Base-by-base conservation (phyloP, 1,284 basidiomycete species). In the Cryptococcus sp. region DNA sequence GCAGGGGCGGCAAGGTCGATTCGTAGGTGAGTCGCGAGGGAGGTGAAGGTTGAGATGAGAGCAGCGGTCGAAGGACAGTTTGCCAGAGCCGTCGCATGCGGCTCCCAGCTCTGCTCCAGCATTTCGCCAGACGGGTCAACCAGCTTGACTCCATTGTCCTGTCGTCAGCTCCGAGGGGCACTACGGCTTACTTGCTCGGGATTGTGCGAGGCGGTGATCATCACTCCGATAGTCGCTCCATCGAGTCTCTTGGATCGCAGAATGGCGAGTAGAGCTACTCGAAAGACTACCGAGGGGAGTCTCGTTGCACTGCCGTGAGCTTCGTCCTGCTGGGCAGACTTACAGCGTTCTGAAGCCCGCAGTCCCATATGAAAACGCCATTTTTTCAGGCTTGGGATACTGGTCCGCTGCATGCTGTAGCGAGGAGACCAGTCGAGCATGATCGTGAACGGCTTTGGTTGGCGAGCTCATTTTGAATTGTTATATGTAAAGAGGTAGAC, bases 121-220 rank as follows among this genome's bases (percentile, higher is more conserved):
- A 99, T 99, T 72, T 99, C 95, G n/a, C 95, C 95, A 12, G 83
- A 83, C 16, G 95, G 89, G 74, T 99, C 95, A 38, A 99, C 90
- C 44, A 98, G 82, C 73, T 98, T 99, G 54, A 97, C 90, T 31
- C 95, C 95, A 71, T 99, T 99, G 73, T 99, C 95, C 89, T 97
- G 63, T 23, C 43, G 21, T 24, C 21, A 11, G 16, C 16, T 3
- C 9, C 18, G 22, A 18, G 19, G 21, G n/a, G 6, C 9, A 31
- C 2, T 2, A 19, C 14, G 26, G 34, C 79, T 59, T 63, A 93
- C 92, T 64, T 83, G 80, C 70, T 94, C 94, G 18, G 94, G 94
- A 71, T 99, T 99, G 75, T 99, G 95, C 22, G 91, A 95, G 4
- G 95, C 95, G 33, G 95, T 99, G 64, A 99, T 86, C 95, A 99